Percentiles rank a stretch among this genome's conserved stretches.
Conservation (phyloP, 805 yeast species). For the Kodamaea kaohsiungensis region DNA sequence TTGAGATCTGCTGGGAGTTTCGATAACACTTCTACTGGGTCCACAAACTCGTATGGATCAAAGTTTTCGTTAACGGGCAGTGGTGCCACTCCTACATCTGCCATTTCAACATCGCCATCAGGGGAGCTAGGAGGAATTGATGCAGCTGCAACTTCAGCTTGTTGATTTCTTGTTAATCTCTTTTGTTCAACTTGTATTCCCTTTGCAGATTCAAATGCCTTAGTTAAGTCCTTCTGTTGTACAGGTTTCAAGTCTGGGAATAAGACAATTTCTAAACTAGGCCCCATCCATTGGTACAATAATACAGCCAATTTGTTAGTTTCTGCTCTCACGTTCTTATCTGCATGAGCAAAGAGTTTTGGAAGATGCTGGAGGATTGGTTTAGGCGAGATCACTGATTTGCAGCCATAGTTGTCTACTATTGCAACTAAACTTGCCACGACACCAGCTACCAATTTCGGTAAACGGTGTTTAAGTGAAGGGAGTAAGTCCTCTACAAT, state of each 20-base stretch:
- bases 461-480: constrained; percentile 59
- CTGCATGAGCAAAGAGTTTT: constrained; percentile 80
- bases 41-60: constrained; percentile 72
- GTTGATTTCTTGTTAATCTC: constrained; percentile 56
- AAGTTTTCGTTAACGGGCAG: constrained; percentile 7
- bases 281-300: constrained; percentile 74
- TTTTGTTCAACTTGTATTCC: constrained; percentile 48
- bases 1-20: constrained; percentile 66
- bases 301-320: constrained; percentile 69
- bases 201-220: constrained; percentile 59
- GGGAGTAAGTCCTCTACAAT: constrained; percentile 70
- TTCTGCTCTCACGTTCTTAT: constrained; percentile 80
- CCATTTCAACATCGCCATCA: constrained; percentile 31
- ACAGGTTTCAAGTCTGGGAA: constrained; percentile 82
- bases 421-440: constrained; percentile 57
- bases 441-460: constrained; percentile 76
- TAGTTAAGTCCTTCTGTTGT: constrained; percentile 81
- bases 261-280: constrained; percentile 54
- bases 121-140: constrained; percentile 16
- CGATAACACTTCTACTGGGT: constrained; percentile 65
- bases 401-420: constrained; percentile 62
- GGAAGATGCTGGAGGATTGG: constrained; percentile 58
- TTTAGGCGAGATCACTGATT: constrained; percentile 53
- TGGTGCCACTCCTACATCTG: constrained; percentile 16
- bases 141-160: constrained; percentile 23